phyloP scores from a whole-genome alignment of 2,329 filamentous ascomycete genomes.

The Penicillium griseofulvum region DNA sequence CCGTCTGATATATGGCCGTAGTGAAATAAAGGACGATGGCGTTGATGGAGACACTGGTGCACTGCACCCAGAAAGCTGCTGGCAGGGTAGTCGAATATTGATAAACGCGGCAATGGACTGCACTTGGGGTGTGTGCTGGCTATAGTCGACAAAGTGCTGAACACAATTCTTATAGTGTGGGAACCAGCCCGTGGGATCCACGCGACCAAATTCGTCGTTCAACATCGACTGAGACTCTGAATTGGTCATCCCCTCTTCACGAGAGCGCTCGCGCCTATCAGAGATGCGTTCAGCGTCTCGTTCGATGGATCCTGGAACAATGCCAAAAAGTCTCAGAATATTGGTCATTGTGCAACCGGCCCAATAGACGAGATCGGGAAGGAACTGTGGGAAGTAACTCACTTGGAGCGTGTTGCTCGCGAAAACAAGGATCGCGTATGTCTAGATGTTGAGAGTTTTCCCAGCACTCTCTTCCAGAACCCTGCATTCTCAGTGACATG shows the following conservation, averaged over 20 bases:
- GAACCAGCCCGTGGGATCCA: slow-evolving; percentile 80
- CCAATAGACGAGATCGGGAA: slow-evolving; percentile 15
- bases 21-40: slow-evolving; percentile 52
- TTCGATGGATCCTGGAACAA: slow-evolving; percentile 25
- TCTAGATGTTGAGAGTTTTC: slow-evolving; percentile 30
- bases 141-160: slow-evolving; percentile 82
- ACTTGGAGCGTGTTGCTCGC: slow-evolving; percentile 28
- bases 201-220: slow-evolving; percentile 44
- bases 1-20: slow-evolving; percentile 87
- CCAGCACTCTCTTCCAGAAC: slow-evolving; percentile 32
- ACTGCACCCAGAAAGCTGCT: slow-evolving; percentile 54
- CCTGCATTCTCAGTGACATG: slow-evolving; percentile 32
- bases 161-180: slow-evolving; percentile 83
- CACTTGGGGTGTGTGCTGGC: slow-evolving; percentile 74
- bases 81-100: slow-evolving; percentile 87
- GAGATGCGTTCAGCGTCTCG: slow-evolving; percentile 30
- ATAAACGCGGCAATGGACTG: slow-evolving; percentile 86
- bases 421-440: slow-evolving; percentile 27
- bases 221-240: slow-evolving; percentile 12
- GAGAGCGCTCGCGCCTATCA: slow-evolving; percentile 21
- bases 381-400: slow-evolving; percentile 13
- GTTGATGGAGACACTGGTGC: slow-evolving; percentile 30
- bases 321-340: slow-evolving; percentile 45
- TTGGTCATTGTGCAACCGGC: slow-evolving; percentile 61
- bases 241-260: slow-evolving; percentile 14